A percentile compares a stretch with the other conserved stretches of the same genome.
These are phyloP conservation scores for Penicillium ochrochloron DNA, from an alignment of 495 filamentous ascomycete species.

Conservation along the genomic window DNA sequence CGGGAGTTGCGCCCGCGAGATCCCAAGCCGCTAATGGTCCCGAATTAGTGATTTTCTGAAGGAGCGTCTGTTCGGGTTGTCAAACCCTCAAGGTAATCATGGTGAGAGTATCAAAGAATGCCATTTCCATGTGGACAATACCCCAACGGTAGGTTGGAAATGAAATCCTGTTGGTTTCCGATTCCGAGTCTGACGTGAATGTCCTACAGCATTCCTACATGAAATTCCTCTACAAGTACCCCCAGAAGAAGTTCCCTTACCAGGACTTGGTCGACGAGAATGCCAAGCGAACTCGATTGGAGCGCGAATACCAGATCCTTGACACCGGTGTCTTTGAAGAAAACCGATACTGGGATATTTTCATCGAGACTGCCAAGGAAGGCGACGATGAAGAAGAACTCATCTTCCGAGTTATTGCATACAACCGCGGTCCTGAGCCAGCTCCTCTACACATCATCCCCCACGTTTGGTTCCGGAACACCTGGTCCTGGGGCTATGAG, in stretches of 20 bases:
- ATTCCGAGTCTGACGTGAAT: slow-evolving; percentile 22
- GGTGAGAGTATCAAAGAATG: slow-evolving; percentile 95
- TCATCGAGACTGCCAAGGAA: slow-evolving; percentile 96
- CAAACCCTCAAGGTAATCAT: slow-evolving; percentile 95
- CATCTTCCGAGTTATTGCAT: slow-evolving; percentile 92
- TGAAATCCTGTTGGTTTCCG: background rate
- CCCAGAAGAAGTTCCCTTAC: slow-evolving; percentile 89
- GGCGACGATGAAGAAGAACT: slow-evolving; percentile 86
- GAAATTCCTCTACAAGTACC: slow-evolving; percentile 98
- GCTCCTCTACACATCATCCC: slow-evolving; percentile 92
- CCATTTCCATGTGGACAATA: slow-evolving; percentile 96
- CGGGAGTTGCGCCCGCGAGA: background rate
- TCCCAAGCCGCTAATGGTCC: background rate
- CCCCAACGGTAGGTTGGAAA: slow-evolving; percentile 57
- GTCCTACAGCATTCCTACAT: slow-evolving; percentile 85
- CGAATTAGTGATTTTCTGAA: slow-evolving; percentile 81
- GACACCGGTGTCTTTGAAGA: slow-evolving; percentile 94
- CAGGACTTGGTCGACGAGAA: slow-evolving; percentile 85
- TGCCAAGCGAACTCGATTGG: slow-evolving; percentile 69
- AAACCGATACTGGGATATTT: slow-evolving; percentile 93
- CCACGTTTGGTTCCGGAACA: slow-evolving; percentile 96
- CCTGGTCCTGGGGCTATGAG: slow-evolving; percentile 90
- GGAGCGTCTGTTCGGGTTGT: slow-evolving; percentile 90
- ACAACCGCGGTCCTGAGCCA: slow-evolving; percentile 90
- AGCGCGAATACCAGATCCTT: slow-evolving; percentile 87